phyloP scores from a whole-genome alignment of 495 filamentous ascomycete genomes.

The Astrocystis sublimbata region DNA sequence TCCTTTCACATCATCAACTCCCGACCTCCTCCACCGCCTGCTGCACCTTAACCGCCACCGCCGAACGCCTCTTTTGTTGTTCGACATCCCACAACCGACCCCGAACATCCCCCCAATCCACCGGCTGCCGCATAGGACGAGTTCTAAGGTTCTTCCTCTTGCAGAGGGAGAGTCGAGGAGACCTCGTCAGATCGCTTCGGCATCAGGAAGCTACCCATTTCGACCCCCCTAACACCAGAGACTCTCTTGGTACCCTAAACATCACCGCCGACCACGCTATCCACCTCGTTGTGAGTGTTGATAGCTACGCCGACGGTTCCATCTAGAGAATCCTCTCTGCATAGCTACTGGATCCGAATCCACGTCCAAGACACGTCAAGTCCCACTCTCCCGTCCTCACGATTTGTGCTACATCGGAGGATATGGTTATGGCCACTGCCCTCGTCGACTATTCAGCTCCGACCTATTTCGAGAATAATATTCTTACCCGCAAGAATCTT shows the following conservation, averaged over 20 bases:
- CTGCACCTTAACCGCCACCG: slow-evolving; percentile 50
- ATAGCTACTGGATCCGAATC: slow-evolving; percentile 6
- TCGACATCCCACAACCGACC: slow-evolving; percentile 58
- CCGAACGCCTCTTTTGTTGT: slow-evolving; percentile 51
- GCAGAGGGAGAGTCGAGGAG: slow-evolving; percentile 89
- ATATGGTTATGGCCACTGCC: slow-evolving; percentile 59
- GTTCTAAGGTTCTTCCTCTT: slow-evolving; percentile 96
- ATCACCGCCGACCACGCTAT: slow-evolving; percentile 22
- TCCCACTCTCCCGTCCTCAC: slow-evolving; percentile 11
- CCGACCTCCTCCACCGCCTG: slow-evolving; percentile 54
- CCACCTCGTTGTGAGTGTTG: slow-evolving; percentile 12
- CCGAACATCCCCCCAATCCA: slow-evolving; percentile 56
- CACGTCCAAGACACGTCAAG: slow-evolving; percentile 14
- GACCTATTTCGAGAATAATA: slow-evolving; percentile 46
- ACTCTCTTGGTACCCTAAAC: slow-evolving; percentile 23
- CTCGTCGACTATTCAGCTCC: slow-evolving; percentile 45
- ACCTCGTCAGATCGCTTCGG: slow-evolving; percentile 80
- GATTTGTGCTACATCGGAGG: slow-evolving; percentile 33
- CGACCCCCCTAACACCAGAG: slow-evolving; percentile 79
- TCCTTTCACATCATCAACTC: slow-evolving; percentile 68
- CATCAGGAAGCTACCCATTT: slow-evolving; percentile 75
- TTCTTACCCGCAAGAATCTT: slow-evolving; percentile 46
- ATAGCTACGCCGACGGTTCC: slow-evolving; percentile 1
- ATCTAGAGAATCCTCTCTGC: slow-evolving; percentile 11
- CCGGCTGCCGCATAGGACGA: slow-evolving; percentile 99